Base-by-base conservation (phyloP, 2,329 filamentous ascomycete genomes). In the Sporothrix protearum region DNA sequence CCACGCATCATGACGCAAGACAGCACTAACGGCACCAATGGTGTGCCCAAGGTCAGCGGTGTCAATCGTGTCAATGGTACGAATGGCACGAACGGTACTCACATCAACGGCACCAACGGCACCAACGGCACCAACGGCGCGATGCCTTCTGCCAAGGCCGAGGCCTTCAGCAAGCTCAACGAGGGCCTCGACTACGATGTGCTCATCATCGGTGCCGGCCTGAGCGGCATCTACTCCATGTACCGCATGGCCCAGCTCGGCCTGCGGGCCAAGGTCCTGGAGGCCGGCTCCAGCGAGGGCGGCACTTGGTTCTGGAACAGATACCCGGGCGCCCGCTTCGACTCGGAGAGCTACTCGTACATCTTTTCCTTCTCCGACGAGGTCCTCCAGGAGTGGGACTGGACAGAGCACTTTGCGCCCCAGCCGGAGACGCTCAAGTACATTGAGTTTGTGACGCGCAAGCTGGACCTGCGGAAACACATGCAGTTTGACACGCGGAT, bases 221-320 rank as follows among this genome's bases (percentile, higher is more conserved):
- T 83, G 2, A 80, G 79, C 55, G 82, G 82, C 4, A 81, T 85
- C 63, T 81, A 80, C 30, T 78, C 79, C 0, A 75, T 83, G 8
- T 79, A 83, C 75, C 79, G 79, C 2, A 80, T 84, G 77, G 76
- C 79, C 4, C 74, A 84, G 49, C 77, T 82, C 12, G 80, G 80
- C 1, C 76, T 79, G 55, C 76, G 76, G 57, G 78, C 78, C 68
- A 79, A 77, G 71, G 79, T 80, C 5, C 72, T 84, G n/a, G 83
- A 84, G 71, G 80, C 80, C 30, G 81, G 78, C 14, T 77, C 79
- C 19, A 79, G 77, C 5, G 80, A 80, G 45, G 83, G 83, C 3
- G 83, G 84, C 0, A 85, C 83, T 1, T 86, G 84, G 83, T 80
- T 78, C 70, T 82, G 80, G 78, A 83, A 83, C 74, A 74, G 78